Base-by-base conservation (phyloP, 495 filamentous ascomycete genomes). In the Eremomyces bilateralis region DNA sequence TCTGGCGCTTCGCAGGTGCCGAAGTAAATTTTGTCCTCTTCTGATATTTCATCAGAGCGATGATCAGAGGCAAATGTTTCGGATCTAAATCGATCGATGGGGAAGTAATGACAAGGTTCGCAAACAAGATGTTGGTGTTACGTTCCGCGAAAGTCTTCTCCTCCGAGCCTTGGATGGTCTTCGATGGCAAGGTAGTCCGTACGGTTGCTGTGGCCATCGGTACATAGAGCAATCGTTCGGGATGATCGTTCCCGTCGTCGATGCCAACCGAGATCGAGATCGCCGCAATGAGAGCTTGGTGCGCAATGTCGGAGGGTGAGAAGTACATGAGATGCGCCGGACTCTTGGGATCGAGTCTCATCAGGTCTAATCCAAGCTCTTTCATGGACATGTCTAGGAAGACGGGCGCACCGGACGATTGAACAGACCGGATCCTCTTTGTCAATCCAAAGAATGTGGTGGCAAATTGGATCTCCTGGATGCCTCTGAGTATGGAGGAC, bases 311-410 rank as follows among this genome's bases (percentile, higher is more conserved):
- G 35, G 76, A 71, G 8, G 76, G 71, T 11, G 83, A 82, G 52
- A 99, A 99, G 57, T 99, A 99, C 88, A 99, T 99, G 35, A 84
- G 76, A 65, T 99, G 88, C 2, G 83, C 85, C 0, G 88, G 83
- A 24, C 80, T 91, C 44, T 78, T 85, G 19, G 79, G 78, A 49
- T 99, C 90, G 38, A 99, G 71, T 12, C 88, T 72, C 51, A 95
- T 77, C 21, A 95, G 59, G 45, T 99, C 88, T 45, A 95, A 67
- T 35, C 84, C 83, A 20, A 99, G 65, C 52, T 99, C 88, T 48
- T 95, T 93, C 63, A 92, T 91, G 1, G 85, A 79, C 11, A 83
- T 65, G 42, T 85, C 91, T 36, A 95, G 54, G 33, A 76, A 74
- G 1, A 93, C 55, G 2, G 80, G 72, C 15, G 62, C 57, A 13